Conservation (phyloP, 352 stramenopile genomes). For the Globisporangium spiculum region DNA sequence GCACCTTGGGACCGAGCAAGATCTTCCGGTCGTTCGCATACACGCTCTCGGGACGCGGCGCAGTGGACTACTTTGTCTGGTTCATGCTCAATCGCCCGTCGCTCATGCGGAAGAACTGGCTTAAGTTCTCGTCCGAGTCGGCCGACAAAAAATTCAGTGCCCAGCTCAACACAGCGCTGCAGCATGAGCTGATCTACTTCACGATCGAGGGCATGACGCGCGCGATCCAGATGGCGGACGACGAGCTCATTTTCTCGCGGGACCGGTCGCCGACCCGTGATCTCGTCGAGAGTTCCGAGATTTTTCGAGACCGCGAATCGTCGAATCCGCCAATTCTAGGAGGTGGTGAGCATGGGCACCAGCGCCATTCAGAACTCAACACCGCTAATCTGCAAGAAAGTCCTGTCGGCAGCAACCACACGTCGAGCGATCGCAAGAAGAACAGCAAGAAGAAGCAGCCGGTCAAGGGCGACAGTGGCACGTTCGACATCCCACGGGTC, state of each 20-base stretch:
- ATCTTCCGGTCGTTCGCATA: slow-evolving; percentile 74
- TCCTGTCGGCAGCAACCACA: background rate
- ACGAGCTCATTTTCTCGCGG: slow-evolving; percentile 45
- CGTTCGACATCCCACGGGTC: slow-evolving; percentile 18
- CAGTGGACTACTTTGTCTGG: slow-evolving; percentile 82
- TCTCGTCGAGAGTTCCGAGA: slow-evolving; percentile 18
- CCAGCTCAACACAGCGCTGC: slow-evolving; percentile 85
- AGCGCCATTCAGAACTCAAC: background rate
- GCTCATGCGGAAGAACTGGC: slow-evolving; percentile 57
- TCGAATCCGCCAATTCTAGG: slow-evolving; percentile 5
- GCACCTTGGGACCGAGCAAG: slow-evolving; percentile 38
- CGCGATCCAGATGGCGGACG: slow-evolving; percentile 66
- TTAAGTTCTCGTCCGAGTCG: slow-evolving; percentile 72
- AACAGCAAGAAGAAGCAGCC: slow-evolving; percentile 12
- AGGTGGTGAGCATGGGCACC: background rate
- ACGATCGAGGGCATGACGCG: slow-evolving; percentile 88
- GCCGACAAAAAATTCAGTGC: slow-evolving; percentile 81
- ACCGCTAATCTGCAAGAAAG: background rate
- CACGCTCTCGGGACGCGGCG: slow-evolving; percentile 56
- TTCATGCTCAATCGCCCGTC: slow-evolving; percentile 82
- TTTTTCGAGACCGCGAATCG: background rate
- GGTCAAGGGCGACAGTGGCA: slow-evolving; percentile 15
- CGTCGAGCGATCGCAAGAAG: background rate
- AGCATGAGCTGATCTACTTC: slow-evolving; percentile 88
- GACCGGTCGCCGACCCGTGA: slow-evolving; percentile 52